Percentiles rank a stretch among this genome's conserved stretches.
Evolutionary conservation across 23 red algal species (phyloP).

Genomic region (Agarophyton chilense): DNA sequence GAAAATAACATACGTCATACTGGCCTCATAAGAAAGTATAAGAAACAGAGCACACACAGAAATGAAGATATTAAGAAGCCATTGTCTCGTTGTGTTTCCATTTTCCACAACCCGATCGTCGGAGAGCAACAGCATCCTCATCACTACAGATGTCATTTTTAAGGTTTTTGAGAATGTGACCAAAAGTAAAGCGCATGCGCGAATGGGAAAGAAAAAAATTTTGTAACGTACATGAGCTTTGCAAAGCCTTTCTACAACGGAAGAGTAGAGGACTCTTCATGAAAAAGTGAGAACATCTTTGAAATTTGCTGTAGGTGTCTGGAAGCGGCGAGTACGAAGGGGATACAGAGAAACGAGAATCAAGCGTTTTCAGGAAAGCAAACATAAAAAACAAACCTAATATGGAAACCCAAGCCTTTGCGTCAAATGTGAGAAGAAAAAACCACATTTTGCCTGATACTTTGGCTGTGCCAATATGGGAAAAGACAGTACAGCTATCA

Average conservation of each 20-base stretch:
- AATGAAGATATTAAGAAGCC: conserved; percentile 39
- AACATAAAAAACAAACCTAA: neutral
- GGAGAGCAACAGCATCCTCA: neutral
- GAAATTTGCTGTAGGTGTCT: neutral
- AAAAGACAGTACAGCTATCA: neutral
- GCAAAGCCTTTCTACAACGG: conserved; percentile 5
- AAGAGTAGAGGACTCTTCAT: neutral
- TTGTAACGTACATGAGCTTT: conserved; percentile 8
- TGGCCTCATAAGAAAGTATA: conserved; percentile 17
- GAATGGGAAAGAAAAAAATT: too few species aligned
- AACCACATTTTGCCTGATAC: neutral
- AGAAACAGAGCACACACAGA: conserved; percentile 36
- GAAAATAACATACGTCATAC: conserved; percentile 35
- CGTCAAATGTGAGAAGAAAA: neutral
- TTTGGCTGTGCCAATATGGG: neutral
- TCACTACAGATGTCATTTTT: neutral
- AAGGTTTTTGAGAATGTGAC: neutral
- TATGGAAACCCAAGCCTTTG: conserved; percentile 3
- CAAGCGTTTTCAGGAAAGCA: conserved; percentile 26
- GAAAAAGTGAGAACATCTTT: neutral
- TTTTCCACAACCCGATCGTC: neutral
- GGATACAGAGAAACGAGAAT: neutral
- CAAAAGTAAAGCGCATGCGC: too few species aligned
- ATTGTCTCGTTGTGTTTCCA: conserved; percentile 5
- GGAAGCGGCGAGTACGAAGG: neutral